phyloP scores from a whole-genome alignment of 2,329 filamentous ascomycete genomes.

The Raffaelea ambrosiae region DNA sequence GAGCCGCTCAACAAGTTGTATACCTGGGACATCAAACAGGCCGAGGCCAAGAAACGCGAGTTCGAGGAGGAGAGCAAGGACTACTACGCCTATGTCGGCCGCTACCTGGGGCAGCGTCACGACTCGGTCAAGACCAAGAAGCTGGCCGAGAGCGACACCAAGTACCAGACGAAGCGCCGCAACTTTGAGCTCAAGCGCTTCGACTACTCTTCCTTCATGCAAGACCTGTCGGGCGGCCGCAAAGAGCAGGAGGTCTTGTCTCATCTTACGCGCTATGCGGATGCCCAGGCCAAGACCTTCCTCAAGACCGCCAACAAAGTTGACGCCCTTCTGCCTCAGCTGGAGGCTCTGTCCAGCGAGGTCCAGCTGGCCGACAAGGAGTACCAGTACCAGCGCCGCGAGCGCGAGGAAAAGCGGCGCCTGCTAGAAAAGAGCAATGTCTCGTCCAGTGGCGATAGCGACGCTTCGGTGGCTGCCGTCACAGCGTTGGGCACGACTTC shows the following conservation, averaged over 20 bases:
- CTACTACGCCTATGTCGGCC: conserved; percentile 90
- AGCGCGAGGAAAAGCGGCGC: conserved; percentile 88
- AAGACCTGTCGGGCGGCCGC: conserved; percentile 95
- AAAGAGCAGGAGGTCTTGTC: conserved; percentile 97
- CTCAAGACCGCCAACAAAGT: conserved; percentile 78
- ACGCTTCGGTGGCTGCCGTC: conserved; percentile 33
- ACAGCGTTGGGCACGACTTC: neutral
- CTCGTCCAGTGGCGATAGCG: conserved; percentile 61
- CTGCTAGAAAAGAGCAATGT: conserved; percentile 81
- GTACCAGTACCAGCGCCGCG: conserved; percentile 89
- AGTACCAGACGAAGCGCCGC: conserved; percentile 87
- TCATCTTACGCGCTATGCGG: conserved; percentile 87
- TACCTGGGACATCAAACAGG: conserved; percentile 93
- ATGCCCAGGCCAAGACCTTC: conserved; percentile 78
- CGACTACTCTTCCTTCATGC: conserved; percentile 98
- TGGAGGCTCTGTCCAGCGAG: conserved; percentile 80
- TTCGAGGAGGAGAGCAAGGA: conserved; percentile 99
- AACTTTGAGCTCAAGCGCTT: conserved; percentile 97
- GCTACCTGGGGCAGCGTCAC: conserved; percentile 92
- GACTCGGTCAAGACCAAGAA: conserved; percentile 98
- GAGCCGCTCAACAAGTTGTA: conserved; percentile 90
- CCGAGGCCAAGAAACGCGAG: conserved; percentile 91
- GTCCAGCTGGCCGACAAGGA: conserved; percentile 94
- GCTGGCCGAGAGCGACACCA: conserved; percentile 85
- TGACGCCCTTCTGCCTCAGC: conserved; percentile 75